Conservation (phyloP, 768 basidiomycete species). For the Chalciporus pseudorubinellus region DNA sequence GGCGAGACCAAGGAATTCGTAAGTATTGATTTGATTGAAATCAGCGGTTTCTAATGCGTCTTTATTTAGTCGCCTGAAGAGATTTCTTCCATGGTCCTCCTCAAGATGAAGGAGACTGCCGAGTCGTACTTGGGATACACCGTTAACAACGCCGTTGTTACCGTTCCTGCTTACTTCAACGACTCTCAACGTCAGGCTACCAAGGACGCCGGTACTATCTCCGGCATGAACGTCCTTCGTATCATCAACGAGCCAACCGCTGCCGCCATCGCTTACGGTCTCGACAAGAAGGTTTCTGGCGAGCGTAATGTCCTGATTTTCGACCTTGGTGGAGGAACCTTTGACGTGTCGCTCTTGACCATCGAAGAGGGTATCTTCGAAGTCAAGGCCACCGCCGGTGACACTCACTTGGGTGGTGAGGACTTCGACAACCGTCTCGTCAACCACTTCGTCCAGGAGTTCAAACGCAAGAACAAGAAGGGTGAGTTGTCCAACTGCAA, state of each 20-base stretch:
- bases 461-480: slow-evolving; percentile 98
- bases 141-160: slow-evolving; percentile 90
- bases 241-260: slow-evolving; percentile 99
- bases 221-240: slow-evolving; percentile 93
- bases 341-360: slow-evolving; percentile 94
- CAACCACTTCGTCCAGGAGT: slow-evolving; percentile 94
- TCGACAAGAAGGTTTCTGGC: slow-evolving; percentile 87
- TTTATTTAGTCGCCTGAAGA: slow-evolving; percentile 86
- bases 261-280: slow-evolving; percentile 97
- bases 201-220: slow-evolving; percentile 94
- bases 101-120: slow-evolving; percentile 98
- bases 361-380: slow-evolving; percentile 98
- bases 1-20: slow-evolving; percentile 93
- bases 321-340: slow-evolving; percentile 97
- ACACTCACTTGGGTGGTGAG: slow-evolving; percentile 97
- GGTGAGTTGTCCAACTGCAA: slow-evolving; percentile 38
- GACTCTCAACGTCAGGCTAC: slow-evolving; percentile 98
- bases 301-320: slow-evolving; percentile 98
- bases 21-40: too few relatives aligned
- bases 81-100: slow-evolving; percentile 95
- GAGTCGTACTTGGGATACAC: slow-evolving; percentile 91
- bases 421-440: slow-evolving; percentile 98
- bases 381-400: slow-evolving; percentile 97
- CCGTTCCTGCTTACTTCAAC: slow-evolving; percentile 98
- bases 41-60: too few relatives aligned